Conservation (phyloP, 306 rosid species). For the Aeschynomene evenia region DNA sequence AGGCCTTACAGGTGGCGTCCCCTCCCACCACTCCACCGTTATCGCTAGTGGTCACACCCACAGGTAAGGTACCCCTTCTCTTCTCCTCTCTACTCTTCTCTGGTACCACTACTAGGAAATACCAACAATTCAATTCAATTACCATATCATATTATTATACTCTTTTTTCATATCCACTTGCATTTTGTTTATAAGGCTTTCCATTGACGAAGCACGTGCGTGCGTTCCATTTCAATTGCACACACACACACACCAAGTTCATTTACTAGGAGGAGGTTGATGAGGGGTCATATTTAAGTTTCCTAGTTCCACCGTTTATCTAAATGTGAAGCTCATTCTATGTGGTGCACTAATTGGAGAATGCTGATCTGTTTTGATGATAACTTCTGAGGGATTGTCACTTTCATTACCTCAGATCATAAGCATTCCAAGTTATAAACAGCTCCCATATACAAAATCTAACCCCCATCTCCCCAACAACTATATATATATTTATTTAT, state of each 20-base stretch:
- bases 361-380: constrained; percentile 7
- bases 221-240: neutral
- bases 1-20: constrained; percentile 16
- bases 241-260: neutral
- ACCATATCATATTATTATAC: no score
- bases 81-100: no score
- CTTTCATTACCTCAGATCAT: constrained; percentile 15
- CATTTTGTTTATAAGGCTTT: no score
- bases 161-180: neutral
- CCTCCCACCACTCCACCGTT: constrained; percentile 20
- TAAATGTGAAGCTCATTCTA: neutral
- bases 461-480: neutral
- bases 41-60: constrained; percentile 22
- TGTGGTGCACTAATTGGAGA: constrained; percentile 31
- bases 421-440: constrained; percentile 8
- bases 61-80: no score
- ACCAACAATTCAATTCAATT: no score
- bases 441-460: neutral
- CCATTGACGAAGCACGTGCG: neutral
- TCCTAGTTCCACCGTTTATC: constrained; percentile 27
- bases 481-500: no score
- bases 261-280: constrained; percentile 39
- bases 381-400: constrained; percentile 15
- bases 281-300: constrained; percentile 41
- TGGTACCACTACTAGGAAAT: no score